These are phyloP conservation scores for Passiflora organensis DNA, from an alignment of 345 rosid genomes.

Conservation along the genomic window DNA sequence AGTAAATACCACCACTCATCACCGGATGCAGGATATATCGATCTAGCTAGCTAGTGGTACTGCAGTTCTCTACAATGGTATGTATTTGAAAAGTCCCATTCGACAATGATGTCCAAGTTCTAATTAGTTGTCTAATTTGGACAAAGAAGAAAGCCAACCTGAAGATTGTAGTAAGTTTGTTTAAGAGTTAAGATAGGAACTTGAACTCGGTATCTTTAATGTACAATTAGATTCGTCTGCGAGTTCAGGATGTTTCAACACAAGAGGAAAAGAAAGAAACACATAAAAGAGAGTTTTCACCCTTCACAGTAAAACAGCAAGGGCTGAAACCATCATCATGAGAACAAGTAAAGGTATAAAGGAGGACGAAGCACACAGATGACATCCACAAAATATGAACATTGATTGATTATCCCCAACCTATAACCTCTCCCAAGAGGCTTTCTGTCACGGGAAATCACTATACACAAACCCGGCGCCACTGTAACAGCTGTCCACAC, in stretches of 20 bases:
- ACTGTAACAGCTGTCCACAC: conserved; percentile 8
- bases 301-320: conserved; percentile 7
- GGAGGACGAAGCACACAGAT: background rate
- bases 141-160: background rate
- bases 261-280: background rate
- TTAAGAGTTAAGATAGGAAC: no score
- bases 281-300: background rate
- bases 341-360: background rate
- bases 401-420: conserved; percentile 9
- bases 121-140: no score
- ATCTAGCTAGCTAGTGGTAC: no score
- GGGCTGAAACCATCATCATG: background rate
- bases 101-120: no score
- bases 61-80: no score
- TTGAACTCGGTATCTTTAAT: background rate
- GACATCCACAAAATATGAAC: background rate
- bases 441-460: background rate
- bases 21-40: no score
- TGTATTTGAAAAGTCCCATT: no score
- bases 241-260: background rate
- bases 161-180: no score
- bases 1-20: no score
- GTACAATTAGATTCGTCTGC: conserved; percentile 10
- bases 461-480: conserved; percentile 6
- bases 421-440: conserved; percentile 9